These are phyloP conservation scores for Linum usitatissimum DNA, from an alignment of 345 rosid species.

Conservation along the genomic window DNA sequence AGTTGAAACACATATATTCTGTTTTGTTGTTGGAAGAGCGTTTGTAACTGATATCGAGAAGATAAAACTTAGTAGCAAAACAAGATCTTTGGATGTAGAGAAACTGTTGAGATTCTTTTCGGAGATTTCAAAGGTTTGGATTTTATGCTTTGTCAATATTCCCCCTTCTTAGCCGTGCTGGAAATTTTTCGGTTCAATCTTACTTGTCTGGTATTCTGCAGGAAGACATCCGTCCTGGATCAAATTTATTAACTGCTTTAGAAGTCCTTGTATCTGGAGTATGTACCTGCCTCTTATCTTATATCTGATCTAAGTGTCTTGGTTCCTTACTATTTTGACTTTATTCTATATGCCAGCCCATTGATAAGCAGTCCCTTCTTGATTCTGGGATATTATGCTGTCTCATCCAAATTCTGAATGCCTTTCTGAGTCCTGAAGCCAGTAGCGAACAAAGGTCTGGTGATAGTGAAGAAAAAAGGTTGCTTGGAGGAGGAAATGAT, in stretches of 20 bases:
- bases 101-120: conserved; percentile 66
- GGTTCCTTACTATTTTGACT: neutral
- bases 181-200: conserved; percentile 14
- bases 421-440: conserved; percentile 54
- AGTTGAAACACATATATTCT: conserved; percentile 98
- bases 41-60: conserved; percentile 97
- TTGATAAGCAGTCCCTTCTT: conserved; percentile 90
- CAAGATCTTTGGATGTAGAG: conserved; percentile 64
- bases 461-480: conserved; percentile 24
- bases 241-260: conserved; percentile 81
- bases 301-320: neutral
- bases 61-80: conserved; percentile 91
- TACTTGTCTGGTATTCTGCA: conserved; percentile 29
- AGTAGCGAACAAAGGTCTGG: conserved; percentile 22
- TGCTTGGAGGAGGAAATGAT: conserved; percentile 32
- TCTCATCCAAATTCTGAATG: conserved; percentile 72
- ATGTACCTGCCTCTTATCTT: conserved; percentile 17
- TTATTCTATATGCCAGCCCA: conserved; percentile 55
- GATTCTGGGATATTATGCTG: conserved; percentile 99
- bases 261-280: conserved; percentile 96
- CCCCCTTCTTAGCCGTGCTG: neutral
- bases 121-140: conserved; percentile 70
- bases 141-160: conserved; percentile 11
- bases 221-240: conserved; percentile 85
- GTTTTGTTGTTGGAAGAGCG: conserved; percentile 98